phyloP scores from a whole-genome alignment of 2,329 filamentous ascomycete genomes.

The Fusarium sp. region DNA sequence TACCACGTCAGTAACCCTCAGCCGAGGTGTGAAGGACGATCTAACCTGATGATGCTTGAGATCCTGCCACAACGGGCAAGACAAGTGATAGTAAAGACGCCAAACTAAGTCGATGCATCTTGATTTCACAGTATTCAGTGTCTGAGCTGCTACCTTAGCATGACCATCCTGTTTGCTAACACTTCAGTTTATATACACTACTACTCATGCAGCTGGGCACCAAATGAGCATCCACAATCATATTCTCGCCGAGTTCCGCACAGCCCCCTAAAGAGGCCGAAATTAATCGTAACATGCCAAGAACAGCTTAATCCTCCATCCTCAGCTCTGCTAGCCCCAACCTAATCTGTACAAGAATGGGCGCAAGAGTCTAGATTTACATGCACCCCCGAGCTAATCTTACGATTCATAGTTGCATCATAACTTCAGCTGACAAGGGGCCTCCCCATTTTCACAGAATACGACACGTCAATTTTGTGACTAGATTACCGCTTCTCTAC shows the following conservation, averaged over 20 bases:
- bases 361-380: background rate
- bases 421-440: background rate
- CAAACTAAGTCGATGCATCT: background rate
- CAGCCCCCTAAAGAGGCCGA: background rate
- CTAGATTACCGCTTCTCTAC: background rate
- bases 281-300: background rate
- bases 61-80: background rate
- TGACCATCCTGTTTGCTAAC: fast-evolving
- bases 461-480: background rate
- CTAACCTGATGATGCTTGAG: background rate
- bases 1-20: fast-evolving
- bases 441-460: background rate
- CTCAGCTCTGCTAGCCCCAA: background rate
- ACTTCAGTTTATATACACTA: background rate
- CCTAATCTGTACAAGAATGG: background rate
- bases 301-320: background rate
- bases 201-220: background rate
- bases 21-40: no score
- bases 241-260: background rate
- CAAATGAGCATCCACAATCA: background rate
- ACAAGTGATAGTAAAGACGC: background rate
- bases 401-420: background rate
- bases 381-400: background rate
- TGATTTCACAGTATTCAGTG: background rate
- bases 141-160: background rate